Conservation (phyloP, 805 yeast species). For the Kluyveromyces wickerhamii region DNA sequence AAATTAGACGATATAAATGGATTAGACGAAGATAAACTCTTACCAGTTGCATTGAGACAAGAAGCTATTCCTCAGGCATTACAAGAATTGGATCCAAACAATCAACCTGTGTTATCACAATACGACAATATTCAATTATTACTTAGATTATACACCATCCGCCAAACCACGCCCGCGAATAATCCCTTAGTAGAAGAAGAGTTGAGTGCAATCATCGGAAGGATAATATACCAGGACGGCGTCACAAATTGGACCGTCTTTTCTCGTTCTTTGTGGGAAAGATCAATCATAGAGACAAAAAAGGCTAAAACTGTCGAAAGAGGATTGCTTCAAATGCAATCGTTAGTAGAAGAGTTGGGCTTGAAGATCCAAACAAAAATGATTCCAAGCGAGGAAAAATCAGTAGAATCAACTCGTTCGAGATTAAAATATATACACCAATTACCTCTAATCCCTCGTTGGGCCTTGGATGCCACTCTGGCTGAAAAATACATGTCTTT, state of each 20-base stretch:
- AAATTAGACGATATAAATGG: slow-evolving; percentile 33
- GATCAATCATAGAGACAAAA: slow-evolving; percentile 74
- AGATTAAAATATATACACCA: slow-evolving; percentile 66
- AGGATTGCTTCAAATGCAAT: slow-evolving; percentile 88
- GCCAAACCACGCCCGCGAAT: slow-evolving; percentile 63
- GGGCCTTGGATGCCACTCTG: slow-evolving; percentile 73
- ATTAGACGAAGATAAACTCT: slow-evolving; percentile 36
- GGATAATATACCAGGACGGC: slow-evolving; percentile 50
- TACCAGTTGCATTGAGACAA: slow-evolving; percentile 56
- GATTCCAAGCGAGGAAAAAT: slow-evolving; percentile 38
- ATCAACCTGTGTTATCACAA: slow-evolving; percentile 65
- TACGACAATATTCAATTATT: slow-evolving; percentile 70
- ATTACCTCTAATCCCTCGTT: slow-evolving; percentile 70
- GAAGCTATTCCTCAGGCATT: slow-evolving; percentile 55
- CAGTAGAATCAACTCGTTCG: slow-evolving; percentile 34
- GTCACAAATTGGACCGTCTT: slow-evolving; percentile 58
- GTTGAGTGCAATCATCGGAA: slow-evolving; percentile 61
- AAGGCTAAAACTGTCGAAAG: slow-evolving; percentile 85
- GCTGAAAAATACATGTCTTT: slow-evolving; percentile 83
- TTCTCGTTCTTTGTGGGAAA: slow-evolving; percentile 80
- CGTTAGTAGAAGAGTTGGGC: slow-evolving; percentile 83
- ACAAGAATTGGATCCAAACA: slow-evolving; percentile 61
- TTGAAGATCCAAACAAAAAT: slow-evolving; percentile 50
- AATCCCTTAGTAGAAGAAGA: slow-evolving; percentile 74
- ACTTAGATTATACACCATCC: slow-evolving; percentile 53